Base-by-base conservation (phyloP, 2,329 filamentous ascomycete genomes). In the Sporothrix brasiliensis region DNA sequence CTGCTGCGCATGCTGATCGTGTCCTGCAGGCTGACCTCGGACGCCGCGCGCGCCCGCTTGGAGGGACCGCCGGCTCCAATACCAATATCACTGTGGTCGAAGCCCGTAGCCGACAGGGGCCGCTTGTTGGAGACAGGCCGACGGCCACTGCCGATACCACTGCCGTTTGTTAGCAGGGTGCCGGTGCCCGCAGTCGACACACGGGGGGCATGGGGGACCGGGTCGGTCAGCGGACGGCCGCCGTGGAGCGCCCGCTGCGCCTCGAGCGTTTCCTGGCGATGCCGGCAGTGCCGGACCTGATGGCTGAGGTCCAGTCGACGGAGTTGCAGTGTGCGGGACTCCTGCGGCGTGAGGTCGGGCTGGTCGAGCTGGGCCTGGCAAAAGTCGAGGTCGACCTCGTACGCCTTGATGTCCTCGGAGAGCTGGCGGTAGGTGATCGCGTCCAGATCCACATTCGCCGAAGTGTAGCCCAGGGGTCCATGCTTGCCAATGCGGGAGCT, bases 251-350 rank as follows among this genome's bases (percentile, higher is more conserved):
- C 44, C 10, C 73, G 72, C 60, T 70, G 65, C 3, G 69, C 71
- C 65, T 77, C 73, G 1, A 82, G 75, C 24, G 75, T 74, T 73
- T 83, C 79, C 54, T 82, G 80, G 30, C 80, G 79, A 73, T 84
- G 82, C 70, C 77, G 77, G 73, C 79, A 79, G 69, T 78, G 76
- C 4, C 82, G 81, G 61, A 83, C 81, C 73, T 83, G 81, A 71
- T 84, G 82, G 27, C 79, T 77, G 34, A 81, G 77, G 66, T 84
- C 82, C 11, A 84, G 74, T 7, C 78, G 75, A 21, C 82, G 81
- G 68, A 84, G 75, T 74, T 82, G 81, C 27, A 83, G 74, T 4
- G 78, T 80, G 24, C 82, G 79, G 0, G 73, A 74, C 74, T 84
- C 82, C 69, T 81, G 78, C 0, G 82, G 79, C 0, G 80, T 81